phyloP scores from a whole-genome alignment of 306 rosid species.

The Acacia melanoxylon region DNA sequence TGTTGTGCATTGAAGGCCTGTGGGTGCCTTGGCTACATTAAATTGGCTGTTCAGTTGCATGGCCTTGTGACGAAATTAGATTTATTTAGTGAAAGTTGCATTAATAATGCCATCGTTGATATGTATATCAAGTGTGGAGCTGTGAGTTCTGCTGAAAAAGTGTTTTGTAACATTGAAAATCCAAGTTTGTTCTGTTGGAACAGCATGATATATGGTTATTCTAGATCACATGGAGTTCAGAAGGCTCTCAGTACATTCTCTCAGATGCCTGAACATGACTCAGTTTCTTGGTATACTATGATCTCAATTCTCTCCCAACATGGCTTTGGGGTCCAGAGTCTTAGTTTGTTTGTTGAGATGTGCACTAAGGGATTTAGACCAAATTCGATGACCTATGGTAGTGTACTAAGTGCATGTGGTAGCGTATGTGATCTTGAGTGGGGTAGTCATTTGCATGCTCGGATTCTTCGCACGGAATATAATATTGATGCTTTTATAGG shows the following conservation, averaged over 20 bases:
- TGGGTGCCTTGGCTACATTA: not conserved
- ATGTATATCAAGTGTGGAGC: conserved; percentile 69
- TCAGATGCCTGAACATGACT: conserved; percentile 56
- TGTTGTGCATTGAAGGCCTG: conserved; percentile 8
- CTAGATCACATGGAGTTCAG: conserved; percentile 51
- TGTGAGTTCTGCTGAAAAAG: conserved; percentile 35
- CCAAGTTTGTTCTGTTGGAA: conserved; percentile 83
- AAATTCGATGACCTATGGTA: conserved; percentile 59
- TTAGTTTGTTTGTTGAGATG: conserved; percentile 61
- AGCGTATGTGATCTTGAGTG: conserved; percentile 52
- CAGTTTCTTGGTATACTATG: conserved; percentile 44
- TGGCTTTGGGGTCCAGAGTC: conserved; percentile 56
- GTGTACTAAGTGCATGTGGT: conserved; percentile 66
- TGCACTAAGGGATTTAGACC: conserved; percentile 57
- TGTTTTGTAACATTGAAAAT: conserved; percentile 41
- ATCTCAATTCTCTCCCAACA: conserved; percentile 51
- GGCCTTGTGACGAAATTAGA: not conserved
- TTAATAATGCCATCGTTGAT: conserved; percentile 10
- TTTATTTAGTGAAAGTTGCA: conserved; percentile 7
- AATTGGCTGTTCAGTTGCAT: conserved; percentile 1
- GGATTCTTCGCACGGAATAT: conserved; percentile 59
- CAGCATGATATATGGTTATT: conserved; percentile 70
- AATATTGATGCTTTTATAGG: conserved; percentile 45
- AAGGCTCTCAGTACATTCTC: conserved; percentile 48
- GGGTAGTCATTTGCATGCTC: conserved; percentile 78